These are phyloP conservation scores for Mycena galericulata DNA, from an alignment of 768 basidiomycete genomes.

Conservation along the genomic window DNA sequence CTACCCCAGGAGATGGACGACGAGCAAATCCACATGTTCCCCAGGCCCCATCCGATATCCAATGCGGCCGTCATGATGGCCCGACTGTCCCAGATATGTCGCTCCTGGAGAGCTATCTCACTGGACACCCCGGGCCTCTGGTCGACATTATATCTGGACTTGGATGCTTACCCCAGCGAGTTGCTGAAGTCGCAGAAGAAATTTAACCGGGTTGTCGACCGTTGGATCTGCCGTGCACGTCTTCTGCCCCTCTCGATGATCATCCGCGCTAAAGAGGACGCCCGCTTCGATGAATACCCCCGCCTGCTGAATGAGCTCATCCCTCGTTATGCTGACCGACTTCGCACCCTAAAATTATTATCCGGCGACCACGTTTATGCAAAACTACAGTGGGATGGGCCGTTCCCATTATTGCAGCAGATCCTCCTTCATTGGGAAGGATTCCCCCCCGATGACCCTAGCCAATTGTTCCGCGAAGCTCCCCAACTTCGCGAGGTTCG, in stretches of 20 bases:
- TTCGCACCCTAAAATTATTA: neutral
- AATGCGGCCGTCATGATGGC: neutral
- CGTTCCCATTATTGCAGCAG: neutral
- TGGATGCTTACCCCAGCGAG: neutral
- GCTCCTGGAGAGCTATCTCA: neutral
- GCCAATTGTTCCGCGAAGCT: neutral
- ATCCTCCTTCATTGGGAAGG: neutral
- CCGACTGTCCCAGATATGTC: neutral
- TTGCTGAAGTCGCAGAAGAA: neutral
- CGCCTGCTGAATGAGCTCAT: neutral
- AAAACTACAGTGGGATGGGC: neutral
- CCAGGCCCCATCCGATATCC: neutral
- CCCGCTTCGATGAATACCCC: too few relatives aligned
- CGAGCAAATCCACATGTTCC: neutral
- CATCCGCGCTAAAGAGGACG: neutral
- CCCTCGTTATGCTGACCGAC: neutral
- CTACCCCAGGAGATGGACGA: neutral
- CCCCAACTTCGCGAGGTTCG: neutral
- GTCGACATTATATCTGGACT: neutral
- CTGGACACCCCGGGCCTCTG: neutral
- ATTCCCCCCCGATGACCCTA: neutral
- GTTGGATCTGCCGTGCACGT: neutral
- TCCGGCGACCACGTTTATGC: neutral
- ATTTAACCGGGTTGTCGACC: neutral
- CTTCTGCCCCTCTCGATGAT: neutral